Percentiles rank a stretch among this genome's conserved stretches.
Evolutionary conservation across 805 yeast species (phyloP).

Genomic region (Cyberlindnera petersonii): DNA sequence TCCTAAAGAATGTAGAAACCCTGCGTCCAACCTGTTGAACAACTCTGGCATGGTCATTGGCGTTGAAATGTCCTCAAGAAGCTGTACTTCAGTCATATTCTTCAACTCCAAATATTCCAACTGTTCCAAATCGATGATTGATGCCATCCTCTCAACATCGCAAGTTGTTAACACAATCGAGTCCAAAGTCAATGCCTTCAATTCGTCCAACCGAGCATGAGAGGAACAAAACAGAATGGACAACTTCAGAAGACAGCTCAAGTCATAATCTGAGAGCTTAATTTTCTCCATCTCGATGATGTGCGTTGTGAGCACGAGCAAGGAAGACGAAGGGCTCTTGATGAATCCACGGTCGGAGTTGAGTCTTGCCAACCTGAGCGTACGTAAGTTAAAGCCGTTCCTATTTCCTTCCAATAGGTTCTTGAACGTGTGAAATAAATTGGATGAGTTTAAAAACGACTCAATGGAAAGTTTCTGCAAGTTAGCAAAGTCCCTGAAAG

Average conservation of each 20-base stretch:
- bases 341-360: conserved; percentile 15
- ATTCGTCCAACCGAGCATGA: not conserved
- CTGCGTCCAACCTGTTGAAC: conserved; percentile 15
- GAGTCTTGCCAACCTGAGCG: conserved; percentile 16
- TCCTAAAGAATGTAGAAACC: conserved; percentile 29
- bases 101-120: conserved; percentile 31
- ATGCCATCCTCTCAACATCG: conserved; percentile 15
- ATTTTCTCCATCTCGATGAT: conserved; percentile 17
- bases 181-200: conserved; percentile 15
- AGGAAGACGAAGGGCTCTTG: conserved; percentile 15
- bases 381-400: conserved; percentile 10
- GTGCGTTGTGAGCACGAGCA: conserved; percentile 21
- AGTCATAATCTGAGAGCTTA: conserved; percentile 18
- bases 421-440: conserved; percentile 24
- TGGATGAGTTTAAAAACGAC: conserved; percentile 32
- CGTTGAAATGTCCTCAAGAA: conserved; percentile 14
- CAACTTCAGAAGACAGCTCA: conserved; percentile 12
- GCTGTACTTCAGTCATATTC: conserved; percentile 36
- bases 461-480: conserved; percentile 33
- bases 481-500: conserved; percentile 27
- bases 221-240: conserved; percentile 4
- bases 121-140: conserved; percentile 9
- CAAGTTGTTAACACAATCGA: conserved; percentile 15
- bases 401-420: conserved; percentile 12
- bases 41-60: conserved; percentile 16